phyloP scores from a whole-genome alignment of 257 asterid genomes.

The Salvia miltiorrhiza region DNA sequence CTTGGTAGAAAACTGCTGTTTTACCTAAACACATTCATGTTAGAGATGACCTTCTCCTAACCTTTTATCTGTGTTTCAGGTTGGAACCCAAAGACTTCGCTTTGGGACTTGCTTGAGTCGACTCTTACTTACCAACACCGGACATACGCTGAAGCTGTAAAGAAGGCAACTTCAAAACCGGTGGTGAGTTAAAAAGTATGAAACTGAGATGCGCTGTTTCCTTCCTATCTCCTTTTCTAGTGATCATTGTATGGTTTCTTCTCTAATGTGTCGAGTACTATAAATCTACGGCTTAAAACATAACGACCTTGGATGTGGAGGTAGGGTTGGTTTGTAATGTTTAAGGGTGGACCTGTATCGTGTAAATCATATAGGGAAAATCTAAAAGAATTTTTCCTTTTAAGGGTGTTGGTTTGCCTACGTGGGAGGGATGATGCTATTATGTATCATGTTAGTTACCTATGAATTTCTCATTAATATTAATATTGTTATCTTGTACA shows the following conservation, averaged over 20 bases:
- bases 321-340: too few species aligned
- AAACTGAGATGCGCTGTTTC: background rate
- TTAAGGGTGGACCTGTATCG: background rate
- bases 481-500: background rate
- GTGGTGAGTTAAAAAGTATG: slow-evolving; percentile 31
- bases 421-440: too few species aligned
- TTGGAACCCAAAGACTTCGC: slow-evolving; percentile 78
- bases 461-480: background rate
- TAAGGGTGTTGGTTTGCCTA: background rate
- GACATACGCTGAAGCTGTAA: slow-evolving; percentile 73
- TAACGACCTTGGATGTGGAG: background rate
- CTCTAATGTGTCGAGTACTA: background rate
- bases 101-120: slow-evolving; percentile 76
- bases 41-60: background rate
- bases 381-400: background rate
- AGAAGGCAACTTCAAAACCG: slow-evolving; percentile 62
- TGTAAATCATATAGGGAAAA: background rate
- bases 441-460: background rate
- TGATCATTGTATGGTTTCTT: background rate
- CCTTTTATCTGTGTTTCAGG: slow-evolving; percentile 30
- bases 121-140: slow-evolving; percentile 76
- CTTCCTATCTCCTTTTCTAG: too few species aligned
- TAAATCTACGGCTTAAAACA: background rate
- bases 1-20: slow-evolving; percentile 49
- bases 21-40: background rate